Evolutionary conservation across 2,329 filamentous ascomycete species (phyloP).

Genomic region (Exophiala spinifera): DNA sequence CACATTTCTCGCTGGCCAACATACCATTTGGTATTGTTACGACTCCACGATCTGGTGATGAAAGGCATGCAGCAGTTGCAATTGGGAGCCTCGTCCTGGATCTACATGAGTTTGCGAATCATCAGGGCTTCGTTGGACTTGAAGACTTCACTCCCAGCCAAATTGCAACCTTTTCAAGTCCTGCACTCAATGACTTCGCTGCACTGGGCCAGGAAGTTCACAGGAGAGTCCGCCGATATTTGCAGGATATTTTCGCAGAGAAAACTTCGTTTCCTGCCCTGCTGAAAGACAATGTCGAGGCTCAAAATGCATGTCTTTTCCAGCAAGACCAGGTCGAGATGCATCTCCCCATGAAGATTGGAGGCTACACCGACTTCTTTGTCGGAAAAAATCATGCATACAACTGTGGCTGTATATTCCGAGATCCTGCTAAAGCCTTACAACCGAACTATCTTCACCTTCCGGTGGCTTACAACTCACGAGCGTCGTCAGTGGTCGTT

Average conservation of each 20-base stretch:
- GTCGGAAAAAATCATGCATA: constrained; percentile 13
- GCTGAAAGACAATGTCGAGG: constrained; percentile 58
- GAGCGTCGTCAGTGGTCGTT: constrained; percentile 68
- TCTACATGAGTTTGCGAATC: constrained; percentile 35
- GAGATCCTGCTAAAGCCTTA: constrained; percentile 33
- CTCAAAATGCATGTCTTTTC: constrained; percentile 60
- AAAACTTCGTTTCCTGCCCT: constrained; percentile 59
- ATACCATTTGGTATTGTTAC: constrained; percentile 56
- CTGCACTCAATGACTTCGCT: constrained; percentile 70
- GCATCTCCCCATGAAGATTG: constrained; percentile 55
- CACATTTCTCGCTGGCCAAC: constrained; percentile 49
- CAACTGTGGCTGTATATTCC: constrained; percentile 2
- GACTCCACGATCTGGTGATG: constrained; percentile 23
- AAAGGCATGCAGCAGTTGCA: constrained; percentile 5
- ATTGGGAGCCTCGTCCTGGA: constrained; percentile 13
- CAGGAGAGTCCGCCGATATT: constrained; percentile 61
- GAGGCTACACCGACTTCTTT: constrained; percentile 59
- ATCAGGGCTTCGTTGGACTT: constrained; percentile 57
- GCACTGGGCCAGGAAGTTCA: constrained; percentile 66
- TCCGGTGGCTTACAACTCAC: constrained; percentile 21
- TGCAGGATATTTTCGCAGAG: constrained; percentile 64
- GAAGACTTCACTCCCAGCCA: constrained; percentile 48
- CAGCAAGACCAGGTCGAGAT: constrained; percentile 52
- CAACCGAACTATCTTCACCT: constrained; percentile 11
- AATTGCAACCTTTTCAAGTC: constrained; percentile 59